Evolutionary conservation across 805 yeast species (phyloP).

Genomic region (Metschnikowia continentalis): DNA sequence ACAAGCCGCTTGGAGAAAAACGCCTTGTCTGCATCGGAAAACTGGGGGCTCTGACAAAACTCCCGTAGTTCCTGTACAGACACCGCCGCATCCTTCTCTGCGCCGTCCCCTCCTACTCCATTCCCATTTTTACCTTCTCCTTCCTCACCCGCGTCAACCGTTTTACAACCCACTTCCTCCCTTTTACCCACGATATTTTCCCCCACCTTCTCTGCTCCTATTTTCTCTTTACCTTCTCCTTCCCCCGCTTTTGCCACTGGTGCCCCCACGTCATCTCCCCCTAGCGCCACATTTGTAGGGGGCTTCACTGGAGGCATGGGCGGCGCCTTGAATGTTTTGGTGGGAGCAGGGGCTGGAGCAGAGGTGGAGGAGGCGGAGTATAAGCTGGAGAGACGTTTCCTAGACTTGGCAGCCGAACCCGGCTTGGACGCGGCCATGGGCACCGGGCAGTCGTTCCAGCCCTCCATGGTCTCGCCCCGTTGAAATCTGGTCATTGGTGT

Average conservation of each 20-base stretch:
- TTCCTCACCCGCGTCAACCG: too few species aligned
- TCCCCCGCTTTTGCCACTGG: not conserved
- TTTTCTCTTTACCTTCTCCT: not conserved
- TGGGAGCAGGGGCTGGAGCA: not conserved
- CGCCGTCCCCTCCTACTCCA: too few species aligned
- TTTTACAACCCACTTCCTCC: too few species aligned
- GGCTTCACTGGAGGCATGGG: not conserved
- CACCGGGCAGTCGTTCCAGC: conserved; percentile 64
- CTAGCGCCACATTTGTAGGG: not conserved
- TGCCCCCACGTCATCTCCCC: not conserved
- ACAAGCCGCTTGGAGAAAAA: conserved; percentile 10
- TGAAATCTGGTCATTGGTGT: conserved; percentile 1
- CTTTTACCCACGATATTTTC: too few species aligned
- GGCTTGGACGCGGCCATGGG: conserved; percentile 16
- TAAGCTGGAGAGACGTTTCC: conserved; percentile 11
- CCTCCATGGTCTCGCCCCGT: conserved; percentile 32
- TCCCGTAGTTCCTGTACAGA: conserved; percentile 9
- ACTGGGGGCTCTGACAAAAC: conserved; percentile 1
- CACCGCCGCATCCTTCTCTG: not conserved
- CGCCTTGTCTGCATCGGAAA: conserved; percentile 8
- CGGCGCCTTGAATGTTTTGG: not conserved
- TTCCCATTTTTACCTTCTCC: too few species aligned
- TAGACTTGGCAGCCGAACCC: conserved; percentile 7
- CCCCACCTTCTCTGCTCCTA: too few species aligned
- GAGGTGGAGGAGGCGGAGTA: not conserved